Evolutionary conservation across 2,329 filamentous ascomycete species (phyloP), one percentile per base, ranked within the genome.

Genomic region (Didymella pomorum): DNA sequence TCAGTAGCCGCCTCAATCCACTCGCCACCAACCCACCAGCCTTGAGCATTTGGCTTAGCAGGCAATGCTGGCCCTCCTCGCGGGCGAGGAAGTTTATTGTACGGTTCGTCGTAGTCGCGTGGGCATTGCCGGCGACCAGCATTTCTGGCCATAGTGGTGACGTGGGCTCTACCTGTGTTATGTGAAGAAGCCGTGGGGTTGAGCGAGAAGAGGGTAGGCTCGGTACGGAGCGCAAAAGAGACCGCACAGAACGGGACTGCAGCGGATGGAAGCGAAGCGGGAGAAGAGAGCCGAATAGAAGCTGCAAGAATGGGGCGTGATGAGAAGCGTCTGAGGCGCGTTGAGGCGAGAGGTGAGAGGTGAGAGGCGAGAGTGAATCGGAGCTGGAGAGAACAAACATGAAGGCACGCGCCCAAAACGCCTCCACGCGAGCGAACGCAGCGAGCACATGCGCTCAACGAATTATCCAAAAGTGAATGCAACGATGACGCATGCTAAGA

Each of bases 401-500:
- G 62, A 65, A 65, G 60, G 62, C 45, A 60, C 62, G 48, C 60
- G 52, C 55, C 12, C 18, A 20, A 23, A 26, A 58, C 55, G 39
- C 31, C 46, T 42, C 43, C 14, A 56, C 14, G 18, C 20, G 28
- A 5, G 28, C 4, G 20, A n/a, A 28, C 42, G 25, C n/a, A 18
- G 25, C 20, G 28, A 14, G 14, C 20, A 33, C 31, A 41, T 18
- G 10, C 29, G 10, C 31, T 16, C 28, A 20, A 45, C 20, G 18
- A 14, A 23, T 2, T 5, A 10, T 6, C 11, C 18, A 23, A 41
- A 18, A 12, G 8, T 10, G 31, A 5, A 14, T 11, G 9, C 2
- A 23, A 12, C 10, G 20, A 46, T 7, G 28, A 2, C 9, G 31
- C 5, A 23, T 5, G n/a, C 8, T 5, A 5, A 20, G 7, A 9